A percentile compares a stretch with the other conserved stretches of the same genome.
phyloP scores from a whole-genome alignment of 2,329 filamentous ascomycete genomes.

The Claviceps capensis region DNA sequence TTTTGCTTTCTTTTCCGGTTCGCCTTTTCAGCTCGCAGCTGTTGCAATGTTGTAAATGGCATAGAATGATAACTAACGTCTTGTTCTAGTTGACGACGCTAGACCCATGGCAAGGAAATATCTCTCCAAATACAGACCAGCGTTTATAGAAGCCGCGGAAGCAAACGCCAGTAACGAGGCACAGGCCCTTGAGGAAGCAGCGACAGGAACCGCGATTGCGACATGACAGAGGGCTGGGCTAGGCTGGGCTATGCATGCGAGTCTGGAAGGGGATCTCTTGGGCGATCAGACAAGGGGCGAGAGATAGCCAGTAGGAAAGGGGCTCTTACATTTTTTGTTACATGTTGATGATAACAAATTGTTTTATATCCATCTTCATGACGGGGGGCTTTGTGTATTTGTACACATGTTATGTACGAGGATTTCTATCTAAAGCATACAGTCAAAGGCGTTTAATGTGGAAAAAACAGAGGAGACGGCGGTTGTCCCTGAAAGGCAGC shows the following conservation, averaged over 20 bases:
- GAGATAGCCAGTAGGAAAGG: too few species aligned
- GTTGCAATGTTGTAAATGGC: not conserved
- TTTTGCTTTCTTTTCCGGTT: not conserved
- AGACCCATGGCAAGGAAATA: conserved; percentile 49
- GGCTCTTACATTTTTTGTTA: too few species aligned
- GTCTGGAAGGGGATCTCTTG: not conserved
- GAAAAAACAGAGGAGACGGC: not conserved
- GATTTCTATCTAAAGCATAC: not conserved
- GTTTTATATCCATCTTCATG: too few species aligned
- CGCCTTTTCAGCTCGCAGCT: not conserved
- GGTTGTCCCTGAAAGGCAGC: not conserved
- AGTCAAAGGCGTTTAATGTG: not conserved
- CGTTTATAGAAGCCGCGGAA: conserved; percentile 27
- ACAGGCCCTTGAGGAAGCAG: conserved; percentile 7
- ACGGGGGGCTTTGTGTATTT: too few species aligned
- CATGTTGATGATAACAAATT: too few species aligned
- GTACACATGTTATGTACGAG: not conserved
- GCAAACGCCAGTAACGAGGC: conserved; percentile 13
- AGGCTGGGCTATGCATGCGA: too few species aligned
- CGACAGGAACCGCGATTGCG: conserved; percentile 16
- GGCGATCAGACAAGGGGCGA: not conserved
- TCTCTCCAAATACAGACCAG: conserved; percentile 45
- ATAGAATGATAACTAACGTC: not conserved
- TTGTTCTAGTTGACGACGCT: conserved; percentile 42
- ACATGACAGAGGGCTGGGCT: conserved; percentile 11